phyloP scores from a whole-genome alignment of 495 filamentous ascomycete genomes.

The Hypoxylon rickii region DNA sequence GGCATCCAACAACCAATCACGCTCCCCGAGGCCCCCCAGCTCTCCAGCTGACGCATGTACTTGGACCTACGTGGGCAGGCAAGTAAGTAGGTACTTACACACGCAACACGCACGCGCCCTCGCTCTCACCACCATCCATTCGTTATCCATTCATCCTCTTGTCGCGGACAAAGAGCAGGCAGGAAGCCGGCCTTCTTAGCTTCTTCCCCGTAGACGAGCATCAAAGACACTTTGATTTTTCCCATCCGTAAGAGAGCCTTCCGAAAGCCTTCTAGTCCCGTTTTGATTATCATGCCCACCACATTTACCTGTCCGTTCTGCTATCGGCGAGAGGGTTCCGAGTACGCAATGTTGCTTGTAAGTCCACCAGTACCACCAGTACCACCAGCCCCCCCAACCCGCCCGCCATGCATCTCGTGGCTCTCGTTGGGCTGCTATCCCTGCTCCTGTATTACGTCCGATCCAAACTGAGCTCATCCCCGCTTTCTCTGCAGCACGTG shows the following conservation, averaged over 20 bases:
- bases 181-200: neutral
- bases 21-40: neutral
- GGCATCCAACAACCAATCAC: no score
- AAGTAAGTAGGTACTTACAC: neutral
- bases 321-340: constrained; percentile 40
- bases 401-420: no score
- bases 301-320: constrained; percentile 52
- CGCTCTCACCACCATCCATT: neutral
- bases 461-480: neutral
- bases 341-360: constrained; percentile 50
- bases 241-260: no score
- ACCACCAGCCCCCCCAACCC: neutral
- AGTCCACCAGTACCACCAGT: constrained; percentile 10
- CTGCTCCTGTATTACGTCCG: neutral
- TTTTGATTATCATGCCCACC: constrained; percentile 20
- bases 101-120: neutral
- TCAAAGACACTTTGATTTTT: no score
- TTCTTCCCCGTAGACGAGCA: no score
- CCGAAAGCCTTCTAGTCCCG: no score
- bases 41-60: neutral
- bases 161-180: neutral
- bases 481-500: constrained; percentile 51
- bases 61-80: neutral
- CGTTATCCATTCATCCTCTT: neutral
- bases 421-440: no score